Base-by-base conservation (phyloP, 2,329 filamentous ascomycete genomes). In the Paecilomyces sp. region DNA sequence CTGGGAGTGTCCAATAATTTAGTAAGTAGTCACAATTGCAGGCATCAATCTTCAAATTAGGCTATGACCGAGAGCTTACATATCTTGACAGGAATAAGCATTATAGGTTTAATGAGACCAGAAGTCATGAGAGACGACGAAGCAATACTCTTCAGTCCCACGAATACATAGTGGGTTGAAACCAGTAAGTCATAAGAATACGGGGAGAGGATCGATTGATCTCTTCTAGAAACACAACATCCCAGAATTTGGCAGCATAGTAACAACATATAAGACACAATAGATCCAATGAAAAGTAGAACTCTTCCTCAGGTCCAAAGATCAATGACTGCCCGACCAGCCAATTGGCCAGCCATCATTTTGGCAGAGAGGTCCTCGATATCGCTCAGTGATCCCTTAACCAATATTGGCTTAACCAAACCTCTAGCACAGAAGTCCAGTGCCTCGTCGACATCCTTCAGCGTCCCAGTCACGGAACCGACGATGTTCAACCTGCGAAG, bases 251-350 rank as follows among this genome's bases (percentile, higher is more conserved):
- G n/a, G 41, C 41, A 18, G 41, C 41, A 8, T 47, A 47, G 41
- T 47, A 47, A 47, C n/a, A 18, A 18, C 6, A 15, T 18, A 47
- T 47, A 47, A 47, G 15, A 22, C 41, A 47, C 15, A n/a, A 47
- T 47, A 22, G 41, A 8, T 47, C 41, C 41, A 22, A n/a, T 8
- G 18, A 18, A n/a, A 18, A 47, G n/a, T 47, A 47, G n/a, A 47
- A 47, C n/a, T 47, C 5, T 18, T 6, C n/a, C 51, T 53, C 28
- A 53, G 53, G 60, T 15, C 82, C 85, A 0, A 81, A 74, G 62
- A 84, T 88, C 67, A 95, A 94, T 70, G 89, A 87, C 31, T 96
- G 95, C 81, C 80, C 96, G 7, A 96, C 96, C 82, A 89, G 88
- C 61, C 80, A 84, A 51, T 83, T 82, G 57, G 92, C 91, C 2